phyloP scores from a whole-genome alignment of 1,284 basidiomycete species.

The Mycena sp. region DNA sequence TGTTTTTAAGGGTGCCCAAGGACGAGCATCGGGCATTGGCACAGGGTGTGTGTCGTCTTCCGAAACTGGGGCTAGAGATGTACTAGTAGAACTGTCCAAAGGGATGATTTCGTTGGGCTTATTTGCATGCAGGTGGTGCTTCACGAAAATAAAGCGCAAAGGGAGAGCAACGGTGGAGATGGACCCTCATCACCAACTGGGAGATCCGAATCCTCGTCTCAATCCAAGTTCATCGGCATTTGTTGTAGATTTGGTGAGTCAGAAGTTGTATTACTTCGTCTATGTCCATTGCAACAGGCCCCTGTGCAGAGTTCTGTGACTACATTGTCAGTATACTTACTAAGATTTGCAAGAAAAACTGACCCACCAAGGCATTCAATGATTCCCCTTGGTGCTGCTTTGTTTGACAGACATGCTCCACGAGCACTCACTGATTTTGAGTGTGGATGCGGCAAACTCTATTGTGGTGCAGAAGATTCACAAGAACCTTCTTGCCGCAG shows the following conservation, averaged over 20 bases:
- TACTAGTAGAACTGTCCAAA: not conserved
- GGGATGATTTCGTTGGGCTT: conserved; percentile 1
- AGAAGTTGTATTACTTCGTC: conserved; percentile 7
- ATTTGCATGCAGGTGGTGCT: conserved; percentile 13
- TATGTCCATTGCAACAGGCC: no score
- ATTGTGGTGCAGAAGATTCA: no score
- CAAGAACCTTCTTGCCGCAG: no score
- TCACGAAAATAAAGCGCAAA: conserved; percentile 13
- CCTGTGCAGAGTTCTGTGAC: no score
- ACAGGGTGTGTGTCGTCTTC: no score
- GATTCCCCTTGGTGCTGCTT: not conserved
- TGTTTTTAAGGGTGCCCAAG: conserved; percentile 7
- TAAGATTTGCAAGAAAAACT: not conserved
- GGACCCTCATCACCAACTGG: not conserved
- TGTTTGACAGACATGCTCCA: no score
- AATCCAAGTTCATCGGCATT: not conserved
- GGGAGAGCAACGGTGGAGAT: not conserved
- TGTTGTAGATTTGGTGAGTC: not conserved
- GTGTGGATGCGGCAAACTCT: no score
- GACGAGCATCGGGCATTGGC: conserved; percentile 7
- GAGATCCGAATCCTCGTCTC: not conserved
- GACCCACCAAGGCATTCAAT: not conserved
- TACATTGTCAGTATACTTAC: no score
- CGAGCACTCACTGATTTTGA: no score
- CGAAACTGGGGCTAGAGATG: no score